Conservation (phyloP, 2,329 filamentous ascomycete species). For the Trichoderma sp. region DNA sequence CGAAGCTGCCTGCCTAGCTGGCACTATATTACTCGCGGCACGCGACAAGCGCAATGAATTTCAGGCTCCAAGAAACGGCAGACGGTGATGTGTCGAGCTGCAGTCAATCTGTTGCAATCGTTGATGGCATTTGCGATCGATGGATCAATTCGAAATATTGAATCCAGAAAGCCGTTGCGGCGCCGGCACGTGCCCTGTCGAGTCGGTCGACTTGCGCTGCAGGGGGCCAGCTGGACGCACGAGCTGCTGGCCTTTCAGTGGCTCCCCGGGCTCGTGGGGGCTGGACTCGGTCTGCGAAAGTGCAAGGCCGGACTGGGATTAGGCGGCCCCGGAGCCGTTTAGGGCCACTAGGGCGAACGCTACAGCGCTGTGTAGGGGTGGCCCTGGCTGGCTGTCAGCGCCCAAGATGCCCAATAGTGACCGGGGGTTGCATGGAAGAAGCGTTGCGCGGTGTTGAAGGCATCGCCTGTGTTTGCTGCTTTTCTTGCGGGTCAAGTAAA, state of each 20-base stretch:
- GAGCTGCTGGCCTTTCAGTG: background rate
- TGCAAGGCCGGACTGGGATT: conserved; percentile 16
- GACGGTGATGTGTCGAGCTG: background rate
- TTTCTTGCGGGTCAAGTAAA: background rate
- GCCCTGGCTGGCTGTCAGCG: conserved; percentile 11
- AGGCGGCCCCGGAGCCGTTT: conserved; percentile 16
- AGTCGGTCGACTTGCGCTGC: background rate
- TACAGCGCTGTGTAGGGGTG: conserved; percentile 8
- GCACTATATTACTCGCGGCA: background rate
- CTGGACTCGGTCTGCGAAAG: conserved; percentile 19
- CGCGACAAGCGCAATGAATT: background rate
- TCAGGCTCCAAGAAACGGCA: background rate
- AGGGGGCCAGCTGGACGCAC: background rate
- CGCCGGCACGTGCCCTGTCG: conserved; percentile 14
- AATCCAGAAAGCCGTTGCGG: background rate
- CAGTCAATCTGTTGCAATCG: background rate
- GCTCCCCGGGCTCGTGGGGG: conserved; percentile 15
- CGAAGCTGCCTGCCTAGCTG: background rate
- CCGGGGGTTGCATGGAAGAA: background rate
- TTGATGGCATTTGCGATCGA: background rate
- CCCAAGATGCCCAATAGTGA: conserved; percentile 11
- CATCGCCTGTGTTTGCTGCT: background rate
- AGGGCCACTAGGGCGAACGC: conserved; percentile 14
- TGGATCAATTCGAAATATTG: background rate
- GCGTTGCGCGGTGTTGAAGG: background rate